Conservation (phyloP, 257 asterid species). For the Solanum habrochaites region DNA sequence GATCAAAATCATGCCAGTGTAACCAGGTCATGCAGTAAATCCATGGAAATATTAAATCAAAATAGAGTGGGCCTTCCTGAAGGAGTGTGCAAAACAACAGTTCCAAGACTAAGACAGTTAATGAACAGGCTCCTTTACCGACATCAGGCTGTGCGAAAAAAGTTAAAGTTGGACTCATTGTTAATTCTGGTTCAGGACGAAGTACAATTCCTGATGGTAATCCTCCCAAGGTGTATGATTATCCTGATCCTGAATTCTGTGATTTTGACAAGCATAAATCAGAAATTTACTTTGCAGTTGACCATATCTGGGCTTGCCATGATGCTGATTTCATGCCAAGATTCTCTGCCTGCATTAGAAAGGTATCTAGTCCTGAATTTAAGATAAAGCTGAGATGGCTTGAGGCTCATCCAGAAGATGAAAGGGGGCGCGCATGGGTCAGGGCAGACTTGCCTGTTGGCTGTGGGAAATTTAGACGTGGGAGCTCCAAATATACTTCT, state of each 20-base stretch:
- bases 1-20: slow-evolving; percentile 2
- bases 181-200: slow-evolving; percentile 23
- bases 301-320: slow-evolving; percentile 71
- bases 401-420: slow-evolving; percentile 39
- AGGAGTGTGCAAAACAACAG: slow-evolving; percentile 4
- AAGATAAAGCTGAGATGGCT: slow-evolving; percentile 45
- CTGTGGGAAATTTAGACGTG: slow-evolving; percentile 48
- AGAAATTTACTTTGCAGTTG: slow-evolving; percentile 24
- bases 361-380: slow-evolving; percentile 27
- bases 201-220: slow-evolving; percentile 4
- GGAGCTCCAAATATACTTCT: neutral
- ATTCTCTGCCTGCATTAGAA: slow-evolving; percentile 45
- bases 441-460: slow-evolving; percentile 35
- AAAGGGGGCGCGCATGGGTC: slow-evolving; percentile 20
- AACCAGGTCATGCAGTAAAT: neutral
- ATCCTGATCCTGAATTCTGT: slow-evolving; percentile 54
- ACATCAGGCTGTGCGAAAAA: slow-evolving; percentile 9
- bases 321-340: slow-evolving; percentile 65
- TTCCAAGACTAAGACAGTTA: neutral
- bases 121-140: neutral
- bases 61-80: slow-evolving; percentile 10
- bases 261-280: slow-evolving; percentile 45
- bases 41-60: slow-evolving; percentile 2
- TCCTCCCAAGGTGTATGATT: neutral
- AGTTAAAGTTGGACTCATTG: slow-evolving; percentile 9